These are phyloP conservation scores for Tilletia setariae DNA, from an alignment of 1,284 basidiomycete genomes.

Conservation along the genomic window DNA sequence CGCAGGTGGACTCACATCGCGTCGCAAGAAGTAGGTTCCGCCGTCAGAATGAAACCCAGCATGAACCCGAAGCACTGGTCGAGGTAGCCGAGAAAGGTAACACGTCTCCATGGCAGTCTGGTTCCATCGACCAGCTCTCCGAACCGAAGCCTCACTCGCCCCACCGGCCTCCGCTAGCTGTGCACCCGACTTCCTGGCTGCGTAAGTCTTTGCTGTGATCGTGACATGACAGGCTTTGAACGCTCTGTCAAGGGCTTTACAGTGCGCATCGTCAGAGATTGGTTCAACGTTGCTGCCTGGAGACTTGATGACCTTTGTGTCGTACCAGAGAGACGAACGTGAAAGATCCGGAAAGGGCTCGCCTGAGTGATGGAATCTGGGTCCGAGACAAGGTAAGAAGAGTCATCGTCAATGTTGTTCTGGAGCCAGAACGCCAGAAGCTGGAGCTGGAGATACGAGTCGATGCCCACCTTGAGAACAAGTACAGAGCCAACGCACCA, in stretches of 20 bases:
- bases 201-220: constrained; percentile 4
- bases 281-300: neutral
- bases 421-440: neutral
- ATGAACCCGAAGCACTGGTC: neutral
- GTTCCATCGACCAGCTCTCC: constrained; percentile 1
- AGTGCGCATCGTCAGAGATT: neutral
- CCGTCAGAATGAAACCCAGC: neutral
- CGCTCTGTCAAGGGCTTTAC: neutral
- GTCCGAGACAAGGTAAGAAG: neutral
- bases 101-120: neutral
- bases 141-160: neutral
- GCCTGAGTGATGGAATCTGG: neutral
- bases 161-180: constrained; percentile 2
- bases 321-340: neutral
- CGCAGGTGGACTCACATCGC: neutral
- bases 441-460: neutral
- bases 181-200: neutral
- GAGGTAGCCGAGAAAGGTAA: neutral
- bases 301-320: neutral
- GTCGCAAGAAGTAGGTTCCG: neutral
- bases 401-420: neutral
- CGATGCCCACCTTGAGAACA: constrained; percentile 8
- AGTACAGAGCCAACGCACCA: neutral
- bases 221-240: neutral
- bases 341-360: neutral